Conservation (phyloP, 345 rosid species). For the Nasturtium officinale region DNA sequence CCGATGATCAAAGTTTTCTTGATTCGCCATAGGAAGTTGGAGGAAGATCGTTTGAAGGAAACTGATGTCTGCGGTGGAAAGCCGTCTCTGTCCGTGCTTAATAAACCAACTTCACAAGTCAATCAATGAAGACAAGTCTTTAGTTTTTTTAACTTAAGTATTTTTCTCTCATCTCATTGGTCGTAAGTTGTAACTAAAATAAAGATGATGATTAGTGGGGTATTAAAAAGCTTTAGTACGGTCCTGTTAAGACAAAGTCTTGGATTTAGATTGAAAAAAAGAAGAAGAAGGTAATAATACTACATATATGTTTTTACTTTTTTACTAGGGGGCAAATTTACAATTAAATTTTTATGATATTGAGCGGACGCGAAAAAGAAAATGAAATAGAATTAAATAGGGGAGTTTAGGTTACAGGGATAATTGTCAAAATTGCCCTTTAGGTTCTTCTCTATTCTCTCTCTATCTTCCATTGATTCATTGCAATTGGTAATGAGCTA, state of each 20-base stretch:
- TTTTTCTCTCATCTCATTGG: constrained; percentile 23
- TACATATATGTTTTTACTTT: not conserved
- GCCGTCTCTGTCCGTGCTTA: constrained; percentile 19
- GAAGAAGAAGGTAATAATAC: not conserved
- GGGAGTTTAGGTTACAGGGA: constrained; percentile 40
- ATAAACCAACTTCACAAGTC: constrained; percentile 39
- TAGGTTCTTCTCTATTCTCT: not conserved
- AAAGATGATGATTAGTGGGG: not conserved
- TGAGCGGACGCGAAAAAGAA: constrained; percentile 45
- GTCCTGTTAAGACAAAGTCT: constrained; percentile 31
- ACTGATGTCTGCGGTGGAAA: not conserved
- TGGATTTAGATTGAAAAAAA: not conserved
- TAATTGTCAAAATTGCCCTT: constrained; percentile 18
- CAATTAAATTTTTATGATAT: not conserved
- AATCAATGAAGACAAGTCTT: constrained; percentile 27
- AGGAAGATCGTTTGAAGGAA: not conserved
- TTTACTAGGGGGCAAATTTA: not conserved
- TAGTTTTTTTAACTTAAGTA: not conserved
- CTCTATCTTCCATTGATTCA: not conserved
- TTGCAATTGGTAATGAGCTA: constrained; percentile 24
- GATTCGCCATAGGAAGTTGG: constrained; percentile 30
- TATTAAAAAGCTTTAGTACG: not conserved
- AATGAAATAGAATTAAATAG: constrained; percentile 34
- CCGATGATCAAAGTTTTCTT: constrained; percentile 41
- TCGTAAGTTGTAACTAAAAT: not conserved